Evolutionary conservation across 371 early-diverging fungal genomes (phyloP), one percentile per base, ranked within the genome.

Genomic region (Choanephora cucurbitarum): DNA sequence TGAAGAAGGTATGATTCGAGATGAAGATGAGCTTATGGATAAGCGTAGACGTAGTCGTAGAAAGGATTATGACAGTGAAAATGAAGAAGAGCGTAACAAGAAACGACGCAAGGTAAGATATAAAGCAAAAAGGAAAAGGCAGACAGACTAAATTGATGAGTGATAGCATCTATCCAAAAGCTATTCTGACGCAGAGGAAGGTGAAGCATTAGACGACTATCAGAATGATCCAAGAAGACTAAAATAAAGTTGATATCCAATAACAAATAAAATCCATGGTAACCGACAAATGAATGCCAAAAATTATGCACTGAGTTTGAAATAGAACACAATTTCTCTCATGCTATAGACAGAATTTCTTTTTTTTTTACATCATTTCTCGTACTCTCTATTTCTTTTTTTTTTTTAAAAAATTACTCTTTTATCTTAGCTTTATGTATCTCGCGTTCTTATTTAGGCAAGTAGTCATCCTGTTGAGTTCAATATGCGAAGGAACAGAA

Each of bases 101-200:
- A 64, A 48, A 51, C 64, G 59, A 58, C 58, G 55, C 57, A 60
- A 53, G 59, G 62, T 57, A 64, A n/a, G n/a, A n/a, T n/a, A n/a
- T 10, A 7, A 31, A 28, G 39, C 28, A 28, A 28, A n/a, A n/a
- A n/a, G n/a, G n/a, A n/a, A n/a, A n/a, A n/a, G n/a, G n/a, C n/a
- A 28, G 28, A 3, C 28, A 28, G 28, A 5, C 7, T 28, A 7
- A 28, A 28, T 28, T 28, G n/a, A n/a, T n/a, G n/a, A n/a, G n/a
- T n/a, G n/a, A 52, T 48, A 60, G 49, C 44, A 58, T 47, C 17
- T 42, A 15, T 45, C 60, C 18, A 44, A 60, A 21, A 45, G 57
- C 1, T 62, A 58, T 52, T 62, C 57, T 13, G 67, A 67, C 28
- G 64, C 67, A 42, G 80, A 58, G 70, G 80, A 62, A 74, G 76